Conservation (phyloP, 257 asterid species). For the Nicotiana tomentosiformis region DNA sequence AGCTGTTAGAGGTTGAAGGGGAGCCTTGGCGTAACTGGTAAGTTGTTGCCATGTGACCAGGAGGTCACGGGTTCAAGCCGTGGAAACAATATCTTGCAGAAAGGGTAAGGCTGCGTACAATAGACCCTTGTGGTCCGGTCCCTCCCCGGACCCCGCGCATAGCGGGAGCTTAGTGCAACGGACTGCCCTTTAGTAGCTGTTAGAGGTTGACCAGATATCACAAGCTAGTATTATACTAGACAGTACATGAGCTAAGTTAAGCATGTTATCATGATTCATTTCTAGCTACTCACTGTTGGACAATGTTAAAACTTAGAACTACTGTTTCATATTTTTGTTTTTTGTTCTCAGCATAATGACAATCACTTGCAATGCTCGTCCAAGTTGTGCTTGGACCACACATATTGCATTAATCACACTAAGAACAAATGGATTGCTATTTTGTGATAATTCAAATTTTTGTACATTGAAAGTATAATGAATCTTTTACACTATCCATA, state of each 20-base stretch:
- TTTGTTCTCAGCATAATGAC: background rate
- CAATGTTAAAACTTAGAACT: background rate
- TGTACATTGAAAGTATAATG: background rate
- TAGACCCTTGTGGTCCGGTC: no score
- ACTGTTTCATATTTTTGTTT: background rate
- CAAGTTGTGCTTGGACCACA: background rate
- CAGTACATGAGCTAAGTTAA: background rate
- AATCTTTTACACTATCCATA: background rate
- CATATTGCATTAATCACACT: background rate
- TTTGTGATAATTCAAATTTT: background rate
- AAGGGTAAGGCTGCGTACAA: no score
- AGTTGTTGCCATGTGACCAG: no score
- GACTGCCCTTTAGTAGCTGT: background rate
- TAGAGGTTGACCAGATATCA: background rate
- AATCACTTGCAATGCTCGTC: background rate
- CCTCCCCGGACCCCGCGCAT: no score
- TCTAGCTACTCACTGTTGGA: background rate
- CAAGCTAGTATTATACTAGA: background rate
- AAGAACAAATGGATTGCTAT: background rate
- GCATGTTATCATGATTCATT: background rate
- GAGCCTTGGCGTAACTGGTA: no score
- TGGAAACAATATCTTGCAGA: no score
- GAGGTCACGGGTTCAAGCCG: no score
- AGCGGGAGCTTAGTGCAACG: no score
- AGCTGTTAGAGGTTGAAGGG: background rate